phyloP scores from a whole-genome alignment of 768 basidiomycete genomes.

The Calocybe gangraenosa region DNA sequence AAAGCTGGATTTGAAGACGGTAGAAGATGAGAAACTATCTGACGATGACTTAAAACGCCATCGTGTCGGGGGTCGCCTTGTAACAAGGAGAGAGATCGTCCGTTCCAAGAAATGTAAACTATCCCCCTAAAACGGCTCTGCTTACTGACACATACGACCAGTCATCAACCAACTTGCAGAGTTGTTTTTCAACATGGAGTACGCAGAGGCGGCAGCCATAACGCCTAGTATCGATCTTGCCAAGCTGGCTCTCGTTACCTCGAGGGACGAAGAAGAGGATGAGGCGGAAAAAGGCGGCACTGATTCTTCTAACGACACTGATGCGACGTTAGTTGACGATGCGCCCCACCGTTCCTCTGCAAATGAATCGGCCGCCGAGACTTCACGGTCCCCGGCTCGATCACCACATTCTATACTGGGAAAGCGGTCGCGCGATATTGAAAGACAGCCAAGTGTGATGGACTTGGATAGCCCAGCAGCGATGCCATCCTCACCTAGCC shows the following conservation, averaged over 20 bases:
- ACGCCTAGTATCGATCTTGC: conserved; percentile 85
- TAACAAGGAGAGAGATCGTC: conserved; percentile 76
- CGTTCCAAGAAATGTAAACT: conserved; percentile 80
- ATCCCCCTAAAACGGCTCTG: conserved; percentile 2
- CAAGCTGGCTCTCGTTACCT: conserved; percentile 87
- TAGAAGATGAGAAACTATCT: conserved; percentile 68
- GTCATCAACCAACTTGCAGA: conserved; percentile 79
- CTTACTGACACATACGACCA: conserved; percentile 27
- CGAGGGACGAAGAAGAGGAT: conserved; percentile 86
- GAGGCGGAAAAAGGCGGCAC: conserved; percentile 69
- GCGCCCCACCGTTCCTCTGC: conserved; percentile 34
- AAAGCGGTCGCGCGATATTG: conserved; percentile 57
- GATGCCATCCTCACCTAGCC: conserved; percentile 28
- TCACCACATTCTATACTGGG: conserved; percentile 59
- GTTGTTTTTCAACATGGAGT: conserved; percentile 75
- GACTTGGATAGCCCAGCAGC: conserved; percentile 49
- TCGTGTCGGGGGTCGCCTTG: conserved; percentile 82
- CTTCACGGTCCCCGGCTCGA: conserved; percentile 25
- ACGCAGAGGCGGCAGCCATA: conserved; percentile 58
- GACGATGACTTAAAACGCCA: conserved; percentile 81
- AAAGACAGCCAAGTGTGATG: conserved; percentile 41
- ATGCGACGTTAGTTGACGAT: conserved; percentile 86
- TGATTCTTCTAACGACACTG: conserved; percentile 82
- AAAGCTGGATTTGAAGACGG: conserved; percentile 45
- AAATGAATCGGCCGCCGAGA: conserved; percentile 20